Base-by-base conservation (phyloP, 2,329 filamentous ascomycete genomes). In the Neurospora sp. region DNA sequence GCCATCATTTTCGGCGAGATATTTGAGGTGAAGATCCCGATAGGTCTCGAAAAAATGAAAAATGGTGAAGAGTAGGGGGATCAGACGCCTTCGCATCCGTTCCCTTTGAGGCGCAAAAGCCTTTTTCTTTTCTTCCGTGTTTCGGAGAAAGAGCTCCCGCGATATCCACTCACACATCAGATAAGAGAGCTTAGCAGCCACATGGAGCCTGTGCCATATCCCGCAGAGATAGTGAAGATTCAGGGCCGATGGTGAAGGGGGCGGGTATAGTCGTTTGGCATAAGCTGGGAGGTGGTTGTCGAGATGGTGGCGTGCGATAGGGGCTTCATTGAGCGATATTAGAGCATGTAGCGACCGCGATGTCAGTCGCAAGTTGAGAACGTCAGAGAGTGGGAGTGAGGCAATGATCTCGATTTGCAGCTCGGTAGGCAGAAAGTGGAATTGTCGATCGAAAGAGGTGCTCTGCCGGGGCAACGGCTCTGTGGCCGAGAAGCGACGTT, bases 31-130 rank as follows among this genome's bases (percentile, higher is more conserved):
- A 2, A 89, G 80, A 46, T 82, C 84, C 70, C 88, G 85, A 75
- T 89, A 90, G 0, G 83, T 88, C 76, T 90, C 88, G 76, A 90
- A 90, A 75, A 90, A 90, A 76, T 90, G 88, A 73, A 90, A 90
- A 33, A 89, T 81, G 13, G 87, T 89, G 73, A 90, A 90, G 17
- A 90, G 81, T 8, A 90, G 77, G 1, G 88, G 88, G 69, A 89
- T 88, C 9, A 90, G 79, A 67, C 88, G 84, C 71, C 87, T 86
- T 67, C 87, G 86, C 88, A 90, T 90, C 15, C 88, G 84, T 77
- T 88, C 86, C 72, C 84, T 82, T 75, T 90, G 87, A 0, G 86
- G 84, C 19, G 86, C 85, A 74, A 90, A 90, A 67, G 88, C 86
- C 23, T 78, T 76, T 70, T 82, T 83, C 75, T 88, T 84, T 4